A percentile compares a stretch with the other conserved stretches of the same genome.
Conservation (phyloP, 495 filamentous ascomycete species). For the Poronia punctata region DNA sequence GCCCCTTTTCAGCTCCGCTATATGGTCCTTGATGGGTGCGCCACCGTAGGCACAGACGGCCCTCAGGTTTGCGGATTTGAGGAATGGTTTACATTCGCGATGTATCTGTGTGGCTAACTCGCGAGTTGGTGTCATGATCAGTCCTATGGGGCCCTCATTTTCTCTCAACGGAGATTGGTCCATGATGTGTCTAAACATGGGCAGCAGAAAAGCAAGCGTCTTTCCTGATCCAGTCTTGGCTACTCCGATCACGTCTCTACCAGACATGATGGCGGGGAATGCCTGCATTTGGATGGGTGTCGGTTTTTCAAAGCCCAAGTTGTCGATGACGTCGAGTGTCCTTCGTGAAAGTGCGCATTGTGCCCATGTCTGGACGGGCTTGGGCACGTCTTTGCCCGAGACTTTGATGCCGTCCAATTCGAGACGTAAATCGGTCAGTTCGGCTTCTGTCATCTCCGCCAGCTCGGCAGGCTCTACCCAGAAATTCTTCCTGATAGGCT, state of each 20-base stretch:
- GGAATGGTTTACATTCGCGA: constrained; percentile 85
- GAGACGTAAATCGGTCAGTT: constrained; percentile 70
- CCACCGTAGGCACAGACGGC: constrained; percentile 95
- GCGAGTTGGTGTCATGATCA: constrained; percentile 92
- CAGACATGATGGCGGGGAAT: constrained; percentile 91
- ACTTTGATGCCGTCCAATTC: constrained; percentile 96
- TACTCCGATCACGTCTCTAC: constrained; percentile 90
- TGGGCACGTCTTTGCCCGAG: constrained; percentile 73
- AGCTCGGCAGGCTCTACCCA: constrained; percentile 86
- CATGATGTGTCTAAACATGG: constrained; percentile 97
- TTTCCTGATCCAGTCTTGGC: constrained; percentile 99
- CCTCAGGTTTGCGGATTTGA: constrained; percentile 82
- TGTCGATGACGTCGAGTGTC: constrained; percentile 79
- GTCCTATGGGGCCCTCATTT: constrained; percentile 76
- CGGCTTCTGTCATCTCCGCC: constrained; percentile 75
- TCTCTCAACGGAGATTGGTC: constrained; percentile 79
- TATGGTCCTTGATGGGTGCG: constrained; percentile 95
- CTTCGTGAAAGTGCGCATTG: constrained; percentile 86
- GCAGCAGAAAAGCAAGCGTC: constrained; percentile 88
- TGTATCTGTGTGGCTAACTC: constrained; percentile 94
- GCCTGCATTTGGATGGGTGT: constrained; percentile 95
- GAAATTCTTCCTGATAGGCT: constrained; percentile 85
- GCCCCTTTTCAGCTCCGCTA: constrained; percentile 89
- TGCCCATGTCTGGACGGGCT: constrained; percentile 92
- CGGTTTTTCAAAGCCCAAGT: constrained; percentile 77